Conservation (phyloP, 352 stramenopile species). For the Blastocystis sp. region DNA sequence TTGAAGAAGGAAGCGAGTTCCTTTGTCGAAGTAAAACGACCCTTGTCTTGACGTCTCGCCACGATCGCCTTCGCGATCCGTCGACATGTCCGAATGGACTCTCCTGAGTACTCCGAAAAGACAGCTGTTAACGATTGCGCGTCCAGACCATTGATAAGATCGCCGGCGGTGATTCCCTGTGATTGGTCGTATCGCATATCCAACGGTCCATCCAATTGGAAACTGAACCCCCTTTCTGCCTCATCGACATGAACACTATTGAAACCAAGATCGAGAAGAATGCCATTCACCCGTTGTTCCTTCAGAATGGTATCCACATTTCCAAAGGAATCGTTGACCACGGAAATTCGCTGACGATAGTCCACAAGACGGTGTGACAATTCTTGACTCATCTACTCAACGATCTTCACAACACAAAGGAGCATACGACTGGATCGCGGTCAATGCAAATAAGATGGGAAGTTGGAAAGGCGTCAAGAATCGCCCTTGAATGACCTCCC, state of each 20-base stretch:
- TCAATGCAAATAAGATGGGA: constrained; percentile 27
- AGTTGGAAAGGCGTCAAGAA: neutral
- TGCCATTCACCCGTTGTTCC: neutral
- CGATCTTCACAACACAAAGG: neutral
- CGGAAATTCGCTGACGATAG: neutral
- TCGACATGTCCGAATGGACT: constrained; percentile 38
- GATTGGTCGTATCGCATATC: constrained; percentile 59
- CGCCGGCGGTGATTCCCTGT: constrained; percentile 3
- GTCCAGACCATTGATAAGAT: constrained; percentile 38
- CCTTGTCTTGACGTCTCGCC: neutral
- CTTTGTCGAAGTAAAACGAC: neutral
- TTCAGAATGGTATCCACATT: neutral
- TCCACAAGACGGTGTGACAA: neutral
- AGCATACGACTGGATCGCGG: neutral
- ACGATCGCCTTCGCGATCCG: constrained; percentile 9
- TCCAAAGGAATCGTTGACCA: neutral
- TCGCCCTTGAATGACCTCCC: constrained; percentile 3
- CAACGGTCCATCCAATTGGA: constrained; percentile 53
- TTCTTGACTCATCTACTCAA: neutral
- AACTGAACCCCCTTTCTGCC: constrained; percentile 57
- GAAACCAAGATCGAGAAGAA: constrained; percentile 59
- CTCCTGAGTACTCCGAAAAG: constrained; percentile 48
- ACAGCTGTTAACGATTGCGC: neutral
- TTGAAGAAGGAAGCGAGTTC: neutral
- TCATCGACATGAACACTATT: constrained; percentile 58